Evolutionary conservation across 768 basidiomycete genomes (phyloP).

Genomic region (Basidioascus undulatus): DNA sequence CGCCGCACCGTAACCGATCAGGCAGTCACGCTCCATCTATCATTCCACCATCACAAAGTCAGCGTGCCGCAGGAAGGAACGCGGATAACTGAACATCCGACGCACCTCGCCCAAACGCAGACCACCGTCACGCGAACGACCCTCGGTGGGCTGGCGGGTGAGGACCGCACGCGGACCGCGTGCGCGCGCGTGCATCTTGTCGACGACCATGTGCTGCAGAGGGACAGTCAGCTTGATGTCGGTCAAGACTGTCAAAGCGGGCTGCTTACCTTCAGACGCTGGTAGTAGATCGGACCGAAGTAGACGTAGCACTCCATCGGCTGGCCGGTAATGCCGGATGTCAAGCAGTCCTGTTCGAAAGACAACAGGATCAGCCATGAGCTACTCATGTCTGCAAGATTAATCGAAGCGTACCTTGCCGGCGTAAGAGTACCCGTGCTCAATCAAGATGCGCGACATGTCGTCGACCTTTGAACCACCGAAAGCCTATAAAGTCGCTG

Average conservation of each 20-base stretch:
- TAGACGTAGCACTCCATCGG: conserved; percentile 90
- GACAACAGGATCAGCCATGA: too few relatives aligned
- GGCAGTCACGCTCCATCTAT: conserved; percentile 97
- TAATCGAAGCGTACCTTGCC: too few relatives aligned
- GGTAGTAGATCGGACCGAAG: conserved; percentile 45
- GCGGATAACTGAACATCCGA: too few relatives aligned
- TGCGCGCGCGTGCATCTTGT: conserved; percentile 99
- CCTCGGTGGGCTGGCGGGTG: conserved; percentile 94
- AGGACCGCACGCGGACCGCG: conserved; percentile 88
- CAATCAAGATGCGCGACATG: conserved; percentile 88
- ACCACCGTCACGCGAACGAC: conserved; percentile 90
- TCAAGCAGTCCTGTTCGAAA: conserved; percentile 96
- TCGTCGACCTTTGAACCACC: conserved; percentile 97
- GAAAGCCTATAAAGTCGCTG: too few relatives aligned
- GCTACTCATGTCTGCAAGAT: too few relatives aligned
- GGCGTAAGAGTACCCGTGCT: conserved; percentile 84
- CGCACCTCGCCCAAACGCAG: conserved; percentile 88
- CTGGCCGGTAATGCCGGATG: conserved; percentile 92
- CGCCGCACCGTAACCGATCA: conserved; percentile 93
- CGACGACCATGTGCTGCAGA: conserved; percentile 93
- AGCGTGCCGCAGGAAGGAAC: too few relatives aligned
- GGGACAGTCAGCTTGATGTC: conserved; percentile 1
- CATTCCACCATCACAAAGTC: too few relatives aligned
- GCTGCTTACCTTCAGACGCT: conserved; percentile 50
- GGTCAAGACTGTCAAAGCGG: not conserved